Percentiles rank a stretch among this genome's conserved stretches.
These are phyloP conservation scores for Clarireedia paspali DNA, from an alignment of 2,329 filamentous ascomycete species.

Conservation along the genomic window DNA sequence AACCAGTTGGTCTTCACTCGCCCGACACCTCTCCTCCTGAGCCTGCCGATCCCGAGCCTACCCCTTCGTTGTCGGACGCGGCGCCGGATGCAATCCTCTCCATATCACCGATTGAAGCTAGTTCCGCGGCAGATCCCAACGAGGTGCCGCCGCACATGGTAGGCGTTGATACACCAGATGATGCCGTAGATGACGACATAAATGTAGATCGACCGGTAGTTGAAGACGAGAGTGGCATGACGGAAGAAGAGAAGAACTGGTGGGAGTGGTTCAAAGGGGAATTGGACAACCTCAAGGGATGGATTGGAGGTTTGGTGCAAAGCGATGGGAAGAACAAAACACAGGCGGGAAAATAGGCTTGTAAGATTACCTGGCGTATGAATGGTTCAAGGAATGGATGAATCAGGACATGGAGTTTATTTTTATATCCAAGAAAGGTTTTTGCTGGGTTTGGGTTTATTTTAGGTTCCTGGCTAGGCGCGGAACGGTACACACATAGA, in stretches of 20 bases:
- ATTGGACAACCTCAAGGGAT: constrained; percentile 33
- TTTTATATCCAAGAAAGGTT: no score
- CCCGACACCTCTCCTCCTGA: constrained; percentile 39
- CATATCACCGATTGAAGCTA: constrained; percentile 26
- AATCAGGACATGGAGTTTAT: neutral
- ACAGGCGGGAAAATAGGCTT: neutral
- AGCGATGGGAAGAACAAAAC: neutral
- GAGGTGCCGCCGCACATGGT: constrained; percentile 21
- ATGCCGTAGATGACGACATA: constrained; percentile 17
- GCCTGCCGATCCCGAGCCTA: constrained; percentile 42
- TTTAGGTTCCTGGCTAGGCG: no score
- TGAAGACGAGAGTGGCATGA: constrained; percentile 18
- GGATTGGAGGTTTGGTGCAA: constrained; percentile 12
- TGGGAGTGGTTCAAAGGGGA: constrained; percentile 47
- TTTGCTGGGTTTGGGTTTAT: no score
- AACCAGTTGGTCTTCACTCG: constrained; percentile 39
- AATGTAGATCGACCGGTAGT: constrained; percentile 20
- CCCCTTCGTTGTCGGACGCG: constrained; percentile 7
- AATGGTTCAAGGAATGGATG: neutral
- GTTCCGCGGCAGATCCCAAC: constrained; percentile 22
- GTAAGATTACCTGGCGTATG: neutral
- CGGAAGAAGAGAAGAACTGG: constrained; percentile 30
- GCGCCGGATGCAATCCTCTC: constrained; percentile 18
- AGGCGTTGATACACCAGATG: constrained; percentile 22
- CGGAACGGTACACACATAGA: no score